Evolutionary conservation across 495 filamentous ascomycete genomes (phyloP), one percentile per base, ranked within the genome.

Genomic region (Clavariopsis aquatica): DNA sequence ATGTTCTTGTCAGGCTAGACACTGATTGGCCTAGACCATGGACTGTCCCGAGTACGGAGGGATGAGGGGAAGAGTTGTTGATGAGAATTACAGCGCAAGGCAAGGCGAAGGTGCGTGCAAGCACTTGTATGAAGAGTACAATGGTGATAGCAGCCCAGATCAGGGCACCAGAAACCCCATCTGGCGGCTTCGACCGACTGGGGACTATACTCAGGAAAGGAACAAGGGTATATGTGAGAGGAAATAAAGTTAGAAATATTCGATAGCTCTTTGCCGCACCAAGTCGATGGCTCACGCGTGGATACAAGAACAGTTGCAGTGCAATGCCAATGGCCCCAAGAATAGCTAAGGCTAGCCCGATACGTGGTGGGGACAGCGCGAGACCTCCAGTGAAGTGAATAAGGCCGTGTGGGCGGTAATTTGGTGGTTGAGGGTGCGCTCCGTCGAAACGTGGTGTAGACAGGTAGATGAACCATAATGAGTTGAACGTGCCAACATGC

Each of bases 401-500:
- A 24, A 85, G 77, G 1, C 79, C 77, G 22, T 73, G 69, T 7
- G 75, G 78, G n/a, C 76, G 73, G 51, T 69, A 70, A 53, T 60
- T 49, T 15, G 47, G 26, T 8, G 66, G 70, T 19, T 57, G 27
- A 20, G 82, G 79, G 19, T 67, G 55, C 19, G 79, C 75, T 9
- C 83, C 80, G 10, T 75, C 67, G 60, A 69, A 77, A 49, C 81
- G 82, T 0, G 89, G 87, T 2, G 84, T 85, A 9, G 86, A 87
- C 53, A 93, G 77, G 71, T 89, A 90, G 24, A 89, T 81, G 52
- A 87, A 89, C 49, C 87, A 88, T 68, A 92, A 80, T 49, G 87
- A 81, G 74, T 87, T 89, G 79, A 90, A 93, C 8, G 89, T 86
- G 36, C 86, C 83, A 34, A 87, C 85, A 72, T 93, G 90, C 65